Percentiles rank a stretch among this genome's conserved stretches.
Evolutionary conservation across 2,329 filamentous ascomycete genomes (phyloP).

Genomic region (Dactylellina sp.): DNA sequence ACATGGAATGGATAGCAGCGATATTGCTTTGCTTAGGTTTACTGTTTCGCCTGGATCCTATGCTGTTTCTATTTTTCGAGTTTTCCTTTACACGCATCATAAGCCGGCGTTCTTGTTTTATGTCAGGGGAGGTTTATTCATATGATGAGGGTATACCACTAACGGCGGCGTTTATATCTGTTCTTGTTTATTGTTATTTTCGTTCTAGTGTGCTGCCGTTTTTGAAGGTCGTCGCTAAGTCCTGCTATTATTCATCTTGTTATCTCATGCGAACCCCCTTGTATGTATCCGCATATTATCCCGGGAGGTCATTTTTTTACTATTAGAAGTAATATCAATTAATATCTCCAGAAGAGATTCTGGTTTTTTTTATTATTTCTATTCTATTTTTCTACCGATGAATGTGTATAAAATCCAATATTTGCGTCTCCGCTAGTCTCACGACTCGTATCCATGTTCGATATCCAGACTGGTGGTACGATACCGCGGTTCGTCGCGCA

Average conservation of each 20-base stretch:
- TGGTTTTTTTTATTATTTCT: too few species aligned
- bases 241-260: not conserved
- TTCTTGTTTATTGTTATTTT: not conserved
- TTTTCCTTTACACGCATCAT: conserved; percentile 23
- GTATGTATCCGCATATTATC: too few species aligned
- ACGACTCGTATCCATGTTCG: too few species aligned
- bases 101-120: conserved; percentile 31
- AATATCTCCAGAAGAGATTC: too few species aligned
- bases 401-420: conserved; percentile 4
- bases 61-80: conserved; percentile 4
- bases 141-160: conserved; percentile 13
- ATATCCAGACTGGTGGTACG: not conserved
- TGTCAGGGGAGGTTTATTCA: not conserved
- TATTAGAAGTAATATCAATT: too few species aligned
- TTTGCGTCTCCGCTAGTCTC: not conserved
- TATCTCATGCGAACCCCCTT: not conserved
- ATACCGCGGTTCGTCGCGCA: not conserved
- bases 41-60: conserved; percentile 1
- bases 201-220: not conserved
- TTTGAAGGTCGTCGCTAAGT: too few species aligned
- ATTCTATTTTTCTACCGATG: not conserved
- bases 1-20: too few species aligned
- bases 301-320: too few species aligned
- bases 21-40: not conserved
- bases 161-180: conserved; percentile 28